Conservation (phyloP, 1,284 basidiomycete species). For the Pseudozyma tsukubaensis region DNA sequence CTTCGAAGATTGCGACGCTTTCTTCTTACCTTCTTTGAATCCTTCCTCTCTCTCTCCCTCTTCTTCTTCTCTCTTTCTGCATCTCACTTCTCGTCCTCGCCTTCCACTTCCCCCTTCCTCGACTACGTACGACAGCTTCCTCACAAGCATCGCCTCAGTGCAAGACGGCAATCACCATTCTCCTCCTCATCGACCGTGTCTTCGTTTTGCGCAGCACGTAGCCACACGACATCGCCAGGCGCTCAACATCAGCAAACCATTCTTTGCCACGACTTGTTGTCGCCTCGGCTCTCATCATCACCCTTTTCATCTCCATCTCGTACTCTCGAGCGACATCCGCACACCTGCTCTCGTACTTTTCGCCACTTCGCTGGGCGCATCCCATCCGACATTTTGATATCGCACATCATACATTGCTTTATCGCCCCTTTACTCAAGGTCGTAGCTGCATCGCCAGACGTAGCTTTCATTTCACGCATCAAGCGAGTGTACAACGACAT, state of each 20-base stretch:
- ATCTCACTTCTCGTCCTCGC: neutral
- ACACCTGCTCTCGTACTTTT: neutral
- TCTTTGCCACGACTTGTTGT: constrained; percentile 29
- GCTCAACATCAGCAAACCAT: constrained; percentile 27
- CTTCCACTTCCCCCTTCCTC: neutral
- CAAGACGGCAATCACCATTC: no score
- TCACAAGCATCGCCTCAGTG: no score
- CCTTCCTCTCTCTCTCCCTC: constrained; percentile 1
- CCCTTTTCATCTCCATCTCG: neutral
- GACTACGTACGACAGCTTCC: neutral
- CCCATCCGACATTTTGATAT: no score
- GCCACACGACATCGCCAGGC: neutral
- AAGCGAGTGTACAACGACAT: no score
- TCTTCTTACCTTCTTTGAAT: neutral
- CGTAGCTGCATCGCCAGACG: no score
- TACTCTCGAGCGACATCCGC: neutral
- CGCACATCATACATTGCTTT: no score
- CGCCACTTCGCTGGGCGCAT: no score
- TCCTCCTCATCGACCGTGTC: neutral
- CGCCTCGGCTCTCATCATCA: neutral
- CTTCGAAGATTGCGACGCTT: constrained; percentile 4
- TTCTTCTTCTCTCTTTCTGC: neutral
- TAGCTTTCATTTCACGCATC: no score
- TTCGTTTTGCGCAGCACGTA: neutral
- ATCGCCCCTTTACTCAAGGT: no score